Evolutionary conservation across 108 stramenopile species (phyloP).

Genomic region (Aurantiochytrium sp.): DNA sequence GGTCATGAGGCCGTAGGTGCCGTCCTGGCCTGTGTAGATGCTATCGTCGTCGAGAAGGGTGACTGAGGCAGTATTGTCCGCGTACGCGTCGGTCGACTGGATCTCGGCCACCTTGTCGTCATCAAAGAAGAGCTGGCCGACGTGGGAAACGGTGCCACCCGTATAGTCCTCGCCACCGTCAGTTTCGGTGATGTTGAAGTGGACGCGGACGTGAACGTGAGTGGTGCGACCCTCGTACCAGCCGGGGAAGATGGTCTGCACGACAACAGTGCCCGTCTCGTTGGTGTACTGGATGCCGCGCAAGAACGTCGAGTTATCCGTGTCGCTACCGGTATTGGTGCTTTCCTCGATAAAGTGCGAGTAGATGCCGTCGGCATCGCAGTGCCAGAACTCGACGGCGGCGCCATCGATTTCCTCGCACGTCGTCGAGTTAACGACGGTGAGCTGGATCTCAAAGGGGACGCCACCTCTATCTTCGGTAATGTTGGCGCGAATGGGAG

Average conservation of each 20-base stretch:
- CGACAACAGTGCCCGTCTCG: neutral
- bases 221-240: neutral
- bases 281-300: constrained; percentile 4
- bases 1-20: neutral
- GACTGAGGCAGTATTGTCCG: neutral
- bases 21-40: neutral
- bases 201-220: neutral
- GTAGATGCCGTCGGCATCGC: constrained; percentile 3
- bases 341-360: neutral
- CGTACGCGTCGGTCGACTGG: neutral
- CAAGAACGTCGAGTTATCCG: neutral
- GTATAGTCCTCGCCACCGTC: neutral
- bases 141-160: constrained; percentile 1
- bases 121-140: neutral
- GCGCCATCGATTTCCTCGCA: neutral
- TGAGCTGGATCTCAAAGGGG: neutral
- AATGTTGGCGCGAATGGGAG: neutral
- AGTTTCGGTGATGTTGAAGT: neutral
- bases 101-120: neutral
- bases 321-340: neutral
- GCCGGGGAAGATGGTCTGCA: constrained; percentile 5
- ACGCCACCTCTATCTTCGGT: neutral
- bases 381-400: constrained; percentile 25
- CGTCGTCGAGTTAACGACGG: neutral
- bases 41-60: neutral